These are phyloP conservation scores for Saccharata proteae DNA, from an alignment of 2,329 filamentous ascomycete genomes.

Conservation along the genomic window DNA sequence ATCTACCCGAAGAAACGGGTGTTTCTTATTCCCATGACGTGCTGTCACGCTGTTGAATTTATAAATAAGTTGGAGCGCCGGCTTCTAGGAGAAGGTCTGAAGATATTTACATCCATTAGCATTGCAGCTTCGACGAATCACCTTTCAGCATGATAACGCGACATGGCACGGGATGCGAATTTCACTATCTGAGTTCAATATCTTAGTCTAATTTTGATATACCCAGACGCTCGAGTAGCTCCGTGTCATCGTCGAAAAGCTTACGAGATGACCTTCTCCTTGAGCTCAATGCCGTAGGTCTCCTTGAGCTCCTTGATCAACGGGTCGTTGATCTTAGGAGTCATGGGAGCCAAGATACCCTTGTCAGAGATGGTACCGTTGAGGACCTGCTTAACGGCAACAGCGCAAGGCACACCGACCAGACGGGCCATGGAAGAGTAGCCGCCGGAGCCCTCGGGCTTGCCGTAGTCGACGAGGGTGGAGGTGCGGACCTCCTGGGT, in stretches of 20 bases:
- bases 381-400: constrained; percentile 66
- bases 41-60: too few species aligned
- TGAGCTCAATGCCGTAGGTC: constrained; percentile 61
- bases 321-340: constrained; percentile 55
- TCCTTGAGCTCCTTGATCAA: constrained; percentile 68
- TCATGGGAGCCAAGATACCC: constrained; percentile 69
- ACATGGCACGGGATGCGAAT: too few species aligned
- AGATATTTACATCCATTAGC: too few species aligned
- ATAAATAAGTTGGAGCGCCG: too few species aligned
- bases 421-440: constrained; percentile 78
- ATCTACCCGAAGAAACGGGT: too few species aligned
- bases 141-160: too few species aligned
- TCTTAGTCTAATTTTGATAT: too few species aligned
- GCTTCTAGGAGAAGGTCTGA: too few species aligned
- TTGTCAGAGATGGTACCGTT: constrained; percentile 60
- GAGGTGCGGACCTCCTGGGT: constrained; percentile 64
- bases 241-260: not conserved
- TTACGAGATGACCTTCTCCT: constrained; percentile 47
- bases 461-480: constrained; percentile 74
- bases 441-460: constrained; percentile 56
- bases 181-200: too few species aligned
- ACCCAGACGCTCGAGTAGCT: too few species aligned
- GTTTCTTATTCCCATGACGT: too few species aligned
- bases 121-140: too few species aligned
- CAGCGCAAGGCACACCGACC: constrained; percentile 63